Evolutionary conservation across 2,329 filamentous ascomycete species (phyloP), one percentile per base, ranked within the genome.

Genomic region (Nothophoma quercina): DNA sequence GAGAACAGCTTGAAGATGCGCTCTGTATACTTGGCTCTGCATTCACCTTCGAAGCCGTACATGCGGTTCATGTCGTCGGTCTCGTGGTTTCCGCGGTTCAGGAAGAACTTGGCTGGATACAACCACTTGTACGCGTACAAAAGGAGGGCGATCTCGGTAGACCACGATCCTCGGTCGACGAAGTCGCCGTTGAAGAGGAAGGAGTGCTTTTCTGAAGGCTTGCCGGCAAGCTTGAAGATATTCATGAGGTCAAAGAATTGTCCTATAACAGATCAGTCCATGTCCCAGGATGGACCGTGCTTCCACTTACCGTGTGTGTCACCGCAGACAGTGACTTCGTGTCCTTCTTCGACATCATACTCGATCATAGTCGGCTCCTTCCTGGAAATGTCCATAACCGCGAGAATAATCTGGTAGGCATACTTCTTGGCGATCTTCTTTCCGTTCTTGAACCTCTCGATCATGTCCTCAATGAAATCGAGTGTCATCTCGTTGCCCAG

Each of bases 151-250:
- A 99, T 96, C 74, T 99, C 95, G n/a, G 88, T 92, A 6, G 93
- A 98, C 95, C 95, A 99, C 29, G 92, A 97, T 22, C 95, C 95
- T 72, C 95, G 86, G 74, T 99, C 95, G 46, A 99, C 95, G 71
- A 99, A 99, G 77, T 99, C 95, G 60, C 95, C 95, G 74, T 99
- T 99, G 83, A 99, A 99, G 10, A 99, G 83, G 73, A 98, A 99
- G 74, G 88, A 90, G 73, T 98, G 92, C 71, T 89, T 91, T 57
- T 93, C 91, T 13, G 84, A 85, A 0, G 95, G 95, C 59, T 83
- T 85, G 33, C 95, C 95, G 65, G 96, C 97, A 51, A 95, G 83
- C 59, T 90, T 83, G 86, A 99, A 99, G 58, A 99, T 89, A 74
- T 99, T 91, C 80, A 99, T 88, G 33, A 99, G 83, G 75, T 99